Base-by-base conservation (phyloP, 2,329 filamentous ascomycete genomes). In the Colletotrichum eleusines region DNA sequence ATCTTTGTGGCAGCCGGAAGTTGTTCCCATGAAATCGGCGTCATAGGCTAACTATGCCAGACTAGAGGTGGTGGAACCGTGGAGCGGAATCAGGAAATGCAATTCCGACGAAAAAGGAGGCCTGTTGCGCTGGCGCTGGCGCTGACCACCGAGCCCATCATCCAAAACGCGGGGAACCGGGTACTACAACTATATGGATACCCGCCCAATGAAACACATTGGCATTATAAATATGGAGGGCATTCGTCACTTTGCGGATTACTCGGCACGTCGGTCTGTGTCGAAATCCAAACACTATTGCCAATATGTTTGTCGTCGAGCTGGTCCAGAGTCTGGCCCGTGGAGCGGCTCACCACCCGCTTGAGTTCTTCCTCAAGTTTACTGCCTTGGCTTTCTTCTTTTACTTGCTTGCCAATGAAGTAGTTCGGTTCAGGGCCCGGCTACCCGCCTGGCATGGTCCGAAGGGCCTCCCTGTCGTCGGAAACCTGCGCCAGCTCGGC, bases 401-500 rank as follows among this genome's bases (percentile, higher is more conserved):
- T 50, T 87, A 87, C 73, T 72, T 88, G 48, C 68, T 86, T 16
- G 63, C 82, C 72, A 87, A 87, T 70, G 86, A 88, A 66, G 76
- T 86, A 18, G 75, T 84, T 55, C 84, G 86, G 44, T 70, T 74
- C 62, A 78, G 77, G 69, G 83, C 81, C 7, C 81, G 86, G 14
- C 80, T 88, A 18, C 77, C 80, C 4, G 81, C 81, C 3, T 79
- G 89, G 51, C 78, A 79, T 6, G 87, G 87, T 0, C 87, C 87
- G 0, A 73, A 76, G 0, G 86, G 87, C 0, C 74, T 88, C 14
- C 87, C 87, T 0, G 66, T 89, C 50, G 84, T 89, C 50, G 87
- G 87, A 5, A 89, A 89, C 60, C 76, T 89, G 18, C 83, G 80
- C 65, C 84, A 88, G 46, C 88, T 89, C 33, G 82, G 85, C 12